A percentile compares a stretch with the other conserved stretches of the same genome.
Evolutionary conservation across 805 yeast genomes (phyloP).

Genomic region (Nakazawaea wickerhamii): DNA sequence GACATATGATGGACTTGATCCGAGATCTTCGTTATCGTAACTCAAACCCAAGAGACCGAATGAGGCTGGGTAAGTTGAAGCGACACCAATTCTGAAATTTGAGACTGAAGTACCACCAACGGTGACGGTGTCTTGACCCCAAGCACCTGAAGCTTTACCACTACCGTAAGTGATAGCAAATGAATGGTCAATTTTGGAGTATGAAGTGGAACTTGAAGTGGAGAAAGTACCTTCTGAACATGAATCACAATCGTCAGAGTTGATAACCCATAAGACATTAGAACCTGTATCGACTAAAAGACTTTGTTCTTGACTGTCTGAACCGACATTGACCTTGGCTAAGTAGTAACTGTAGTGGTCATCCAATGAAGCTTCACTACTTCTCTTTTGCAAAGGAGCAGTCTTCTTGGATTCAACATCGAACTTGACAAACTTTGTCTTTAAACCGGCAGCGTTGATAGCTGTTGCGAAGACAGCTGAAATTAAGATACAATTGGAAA

Average conservation of each 20-base stretch:
- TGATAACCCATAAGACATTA: conserved; percentile 63
- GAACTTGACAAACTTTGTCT: conserved; percentile 11
- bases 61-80: background rate
- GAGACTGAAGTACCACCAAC: conserved; percentile 15
- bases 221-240: conserved; percentile 19
- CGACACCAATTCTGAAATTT: conserved; percentile 5
- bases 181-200: conserved; percentile 11
- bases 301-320: conserved; percentile 46
- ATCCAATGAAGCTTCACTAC: conserved; percentile 27
- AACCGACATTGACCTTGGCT: conserved; percentile 46
- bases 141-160: conserved; percentile 22
- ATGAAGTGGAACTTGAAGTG: conserved; percentile 17
- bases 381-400: background rate
- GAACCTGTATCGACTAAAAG: conserved; percentile 73
- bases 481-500: background rate
- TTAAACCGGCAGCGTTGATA: background rate
- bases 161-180: conserved; percentile 23
- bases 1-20: conserved; percentile 14
- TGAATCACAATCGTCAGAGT: conserved; percentile 30
- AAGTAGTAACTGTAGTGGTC: conserved; percentile 41
- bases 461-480: background rate
- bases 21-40: conserved; percentile 10
- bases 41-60: conserved; percentile 11
- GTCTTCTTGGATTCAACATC: conserved; percentile 1
- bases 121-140: conserved; percentile 21